Evolutionary conservation across 169 alveolate genomes (phyloP).

Genomic region (Plasmodium cynomolgi): DNA sequence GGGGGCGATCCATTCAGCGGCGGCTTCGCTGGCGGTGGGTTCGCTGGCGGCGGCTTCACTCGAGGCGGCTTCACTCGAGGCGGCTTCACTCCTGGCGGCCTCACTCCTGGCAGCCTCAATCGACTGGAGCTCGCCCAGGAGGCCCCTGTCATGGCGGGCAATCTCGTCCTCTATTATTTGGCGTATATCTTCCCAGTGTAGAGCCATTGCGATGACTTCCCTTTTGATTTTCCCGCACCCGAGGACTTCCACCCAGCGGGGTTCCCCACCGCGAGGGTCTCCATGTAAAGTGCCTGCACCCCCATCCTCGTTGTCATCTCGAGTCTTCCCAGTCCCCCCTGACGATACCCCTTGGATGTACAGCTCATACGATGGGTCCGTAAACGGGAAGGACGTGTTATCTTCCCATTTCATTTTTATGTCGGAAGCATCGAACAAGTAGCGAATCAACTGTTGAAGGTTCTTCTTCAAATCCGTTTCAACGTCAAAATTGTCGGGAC

Average conservation of each 20-base stretch:
- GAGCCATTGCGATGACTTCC: slow-evolving; percentile 84
- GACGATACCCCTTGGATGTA: slow-evolving; percentile 85
- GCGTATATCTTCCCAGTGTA: slow-evolving; percentile 44
- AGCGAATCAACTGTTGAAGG: slow-evolving; percentile 85
- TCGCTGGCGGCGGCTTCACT: background rate
- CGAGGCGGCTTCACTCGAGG: no score
- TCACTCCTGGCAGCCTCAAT: background rate
- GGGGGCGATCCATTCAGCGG: background rate
- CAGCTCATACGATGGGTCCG: slow-evolving; percentile 93
- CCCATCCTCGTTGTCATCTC: background rate
- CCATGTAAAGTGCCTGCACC: no score
- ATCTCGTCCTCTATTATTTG: slow-evolving; percentile 69
- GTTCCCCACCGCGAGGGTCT: background rate
- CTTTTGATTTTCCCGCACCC: slow-evolving; percentile 94
- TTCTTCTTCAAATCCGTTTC: slow-evolving; percentile 79
- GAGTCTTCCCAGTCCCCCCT: slow-evolving; percentile 28
- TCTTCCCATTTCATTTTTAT: slow-evolving; percentile 90
- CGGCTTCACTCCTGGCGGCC: no score
- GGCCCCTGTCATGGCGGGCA: slow-evolving; percentile 5
- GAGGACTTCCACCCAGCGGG: slow-evolving; percentile 87
- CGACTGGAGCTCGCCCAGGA: background rate
- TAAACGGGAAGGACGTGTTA: slow-evolving; percentile 93
- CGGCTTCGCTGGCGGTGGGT: background rate
- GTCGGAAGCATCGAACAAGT: slow-evolving; percentile 82
- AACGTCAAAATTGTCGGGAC: slow-evolving; percentile 59